Evolutionary conservation across 2,329 filamentous ascomycete species (phyloP).

Genomic region (Zymoseptoria tritici): DNA sequence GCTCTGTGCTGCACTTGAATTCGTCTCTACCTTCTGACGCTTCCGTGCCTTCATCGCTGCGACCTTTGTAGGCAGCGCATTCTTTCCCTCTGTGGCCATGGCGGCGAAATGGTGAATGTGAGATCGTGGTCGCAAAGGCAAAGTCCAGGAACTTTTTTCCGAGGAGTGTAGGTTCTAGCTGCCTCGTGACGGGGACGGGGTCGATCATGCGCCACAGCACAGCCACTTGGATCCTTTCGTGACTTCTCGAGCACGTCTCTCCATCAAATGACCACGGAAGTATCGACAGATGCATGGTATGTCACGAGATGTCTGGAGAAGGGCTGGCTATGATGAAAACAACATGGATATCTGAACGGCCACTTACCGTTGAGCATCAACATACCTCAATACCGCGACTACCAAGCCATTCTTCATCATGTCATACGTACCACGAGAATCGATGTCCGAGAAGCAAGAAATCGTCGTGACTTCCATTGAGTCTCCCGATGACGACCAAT

Average conservation of each 20-base stretch:
- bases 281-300: not conserved
- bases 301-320: not conserved
- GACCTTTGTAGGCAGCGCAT: slow-evolving; percentile 32
- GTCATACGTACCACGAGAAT: not conserved
- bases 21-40: slow-evolving; percentile 34
- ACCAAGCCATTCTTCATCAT: not conserved
- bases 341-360: not conserved
- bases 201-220: not conserved
- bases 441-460: not conserved
- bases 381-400: not conserved
- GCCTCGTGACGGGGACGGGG: not conserved
- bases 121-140: not conserved
- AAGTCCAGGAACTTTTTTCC: not conserved
- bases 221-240: not conserved
- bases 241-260: not conserved
- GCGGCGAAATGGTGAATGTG: not conserved
- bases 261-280: not conserved
- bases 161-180: not conserved
- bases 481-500: not conserved
- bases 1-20: not conserved
- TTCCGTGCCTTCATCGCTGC: slow-evolving; percentile 37
- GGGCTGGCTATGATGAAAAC: not conserved
- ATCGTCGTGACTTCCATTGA: not conserved
- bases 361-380: not conserved
- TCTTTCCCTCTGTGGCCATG: slow-evolving; percentile 27